These are phyloP conservation scores for Botrytis hyacinthi DNA, from an alignment of 2,329 filamentous ascomycete genomes.

Conservation along the genomic window DNA sequence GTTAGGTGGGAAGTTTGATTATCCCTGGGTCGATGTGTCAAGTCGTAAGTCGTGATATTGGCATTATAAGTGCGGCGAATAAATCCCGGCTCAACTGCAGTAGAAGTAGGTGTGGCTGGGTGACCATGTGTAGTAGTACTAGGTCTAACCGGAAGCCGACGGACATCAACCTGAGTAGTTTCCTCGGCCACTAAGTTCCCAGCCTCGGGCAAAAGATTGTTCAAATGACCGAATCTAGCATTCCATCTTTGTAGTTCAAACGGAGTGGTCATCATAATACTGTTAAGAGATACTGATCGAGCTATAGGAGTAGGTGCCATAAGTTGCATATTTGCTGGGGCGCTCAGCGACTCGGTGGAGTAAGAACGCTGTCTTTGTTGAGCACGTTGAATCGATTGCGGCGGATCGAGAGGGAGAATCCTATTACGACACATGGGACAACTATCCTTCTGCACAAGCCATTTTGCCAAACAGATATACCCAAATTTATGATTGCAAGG, in stretches of 20 bases:
- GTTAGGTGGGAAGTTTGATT: background rate
- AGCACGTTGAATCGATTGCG: background rate
- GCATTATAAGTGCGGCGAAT: background rate
- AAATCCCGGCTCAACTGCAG: background rate
- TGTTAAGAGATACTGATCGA: background rate
- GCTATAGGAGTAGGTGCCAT: background rate
- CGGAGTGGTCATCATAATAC: background rate
- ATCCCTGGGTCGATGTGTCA: background rate
- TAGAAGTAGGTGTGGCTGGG: background rate
- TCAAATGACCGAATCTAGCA: background rate
- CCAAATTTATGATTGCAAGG: conserved; percentile 12
- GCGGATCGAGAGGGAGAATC: background rate
- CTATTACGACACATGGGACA: background rate
- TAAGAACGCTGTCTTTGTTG: background rate
- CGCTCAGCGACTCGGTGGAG: background rate
- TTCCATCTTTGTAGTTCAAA: background rate
- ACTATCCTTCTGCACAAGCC: background rate
- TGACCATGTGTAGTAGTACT: background rate
- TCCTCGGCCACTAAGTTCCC: too few species aligned
- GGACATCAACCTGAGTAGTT: background rate
- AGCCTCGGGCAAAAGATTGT: too few species aligned
- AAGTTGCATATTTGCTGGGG: too few species aligned
- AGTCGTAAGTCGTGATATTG: background rate
- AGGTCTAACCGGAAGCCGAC: background rate
- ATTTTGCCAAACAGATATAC: background rate